phyloP scores from a whole-genome alignment of 169 alveolate genomes.

The Eimeria acervulina region DNA sequence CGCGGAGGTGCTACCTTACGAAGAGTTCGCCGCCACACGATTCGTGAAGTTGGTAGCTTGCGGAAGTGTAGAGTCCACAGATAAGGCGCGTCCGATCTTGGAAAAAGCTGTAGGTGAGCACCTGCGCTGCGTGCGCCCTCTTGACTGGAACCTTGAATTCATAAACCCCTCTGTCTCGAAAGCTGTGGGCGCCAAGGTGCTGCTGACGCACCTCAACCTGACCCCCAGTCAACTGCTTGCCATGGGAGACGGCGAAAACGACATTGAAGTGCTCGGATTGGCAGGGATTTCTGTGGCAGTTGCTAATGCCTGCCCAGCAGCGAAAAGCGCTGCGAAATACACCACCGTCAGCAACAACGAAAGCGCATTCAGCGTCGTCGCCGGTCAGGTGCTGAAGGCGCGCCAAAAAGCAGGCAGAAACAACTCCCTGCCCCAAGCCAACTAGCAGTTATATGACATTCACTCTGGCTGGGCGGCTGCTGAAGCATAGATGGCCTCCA shows the following conservation, averaged over 20 bases:
- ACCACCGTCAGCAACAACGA: constrained; percentile 66
- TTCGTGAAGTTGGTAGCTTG: constrained; percentile 83
- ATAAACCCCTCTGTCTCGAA: constrained; percentile 86
- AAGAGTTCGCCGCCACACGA: constrained; percentile 15
- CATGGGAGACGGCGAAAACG: constrained; percentile 92
- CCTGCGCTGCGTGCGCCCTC: constrained; percentile 86
- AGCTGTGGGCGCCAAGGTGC: constrained; percentile 88
- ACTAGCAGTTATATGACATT: background rate
- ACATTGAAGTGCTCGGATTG: constrained; percentile 87
- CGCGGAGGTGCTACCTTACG: constrained; percentile 39
- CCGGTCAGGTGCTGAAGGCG: constrained; percentile 30
- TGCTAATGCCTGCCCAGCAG: constrained; percentile 87
- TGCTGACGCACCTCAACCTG: constrained; percentile 85
- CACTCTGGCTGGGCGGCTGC: background rate
- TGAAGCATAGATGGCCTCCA: background rate
- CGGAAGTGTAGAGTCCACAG: constrained; percentile 84
- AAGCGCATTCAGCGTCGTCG: constrained; percentile 68
- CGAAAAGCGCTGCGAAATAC: constrained; percentile 86
- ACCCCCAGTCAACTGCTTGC: constrained; percentile 86
- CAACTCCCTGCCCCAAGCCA: constrained; percentile 26
- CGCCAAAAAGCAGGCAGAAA: background rate
- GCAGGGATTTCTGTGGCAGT: constrained; percentile 88
- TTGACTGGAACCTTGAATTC: constrained; percentile 86
- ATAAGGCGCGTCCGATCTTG: constrained; percentile 80
- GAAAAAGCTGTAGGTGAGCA: constrained; percentile 84